phyloP scores from a whole-genome alignment of 331 rosid genomes.

The Dryas integrifolia region DNA sequence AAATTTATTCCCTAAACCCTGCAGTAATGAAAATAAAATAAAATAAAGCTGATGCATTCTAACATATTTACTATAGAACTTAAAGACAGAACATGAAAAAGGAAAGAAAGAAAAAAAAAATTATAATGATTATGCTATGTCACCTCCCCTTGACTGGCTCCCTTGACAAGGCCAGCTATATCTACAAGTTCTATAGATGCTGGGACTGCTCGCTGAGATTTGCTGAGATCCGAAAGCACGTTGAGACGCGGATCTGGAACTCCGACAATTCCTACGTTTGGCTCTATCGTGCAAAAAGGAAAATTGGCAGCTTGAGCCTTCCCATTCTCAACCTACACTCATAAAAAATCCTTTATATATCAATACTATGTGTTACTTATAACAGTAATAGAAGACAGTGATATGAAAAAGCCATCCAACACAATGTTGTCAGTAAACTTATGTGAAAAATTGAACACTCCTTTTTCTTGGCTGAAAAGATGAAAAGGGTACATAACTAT shows the following conservation, averaged over 20 bases:
- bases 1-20: conserved; percentile 93
- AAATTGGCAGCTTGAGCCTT: conserved; percentile 98
- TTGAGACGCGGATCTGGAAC: conserved; percentile 91
- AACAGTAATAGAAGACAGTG: conserved; percentile 13
- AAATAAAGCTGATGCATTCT: conserved; percentile 12
- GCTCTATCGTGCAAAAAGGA: conserved; percentile 97
- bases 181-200: conserved; percentile 96
- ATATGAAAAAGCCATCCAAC: neutral
- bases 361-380: conserved; percentile 17
- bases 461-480: neutral
- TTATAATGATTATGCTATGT: conserved; percentile 5
- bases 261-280: conserved; percentile 97
- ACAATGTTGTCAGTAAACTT: neutral
- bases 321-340: conserved; percentile 87
- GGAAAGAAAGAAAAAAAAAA: conserved; percentile 12
- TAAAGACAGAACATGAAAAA: neutral
- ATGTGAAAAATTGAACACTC: neutral
- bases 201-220: conserved; percentile 77
- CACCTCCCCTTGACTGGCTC: conserved; percentile 98
- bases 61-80: neutral
- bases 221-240: conserved; percentile 87
- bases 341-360: conserved; percentile 24
- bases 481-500: neutral
- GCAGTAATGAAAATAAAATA: conserved; percentile 35
- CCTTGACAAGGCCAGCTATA: conserved; percentile 96